These are phyloP conservation scores for Penicilliopsis zonata DNA, from an alignment of 495 filamentous ascomycete species.

Conservation along the genomic window DNA sequence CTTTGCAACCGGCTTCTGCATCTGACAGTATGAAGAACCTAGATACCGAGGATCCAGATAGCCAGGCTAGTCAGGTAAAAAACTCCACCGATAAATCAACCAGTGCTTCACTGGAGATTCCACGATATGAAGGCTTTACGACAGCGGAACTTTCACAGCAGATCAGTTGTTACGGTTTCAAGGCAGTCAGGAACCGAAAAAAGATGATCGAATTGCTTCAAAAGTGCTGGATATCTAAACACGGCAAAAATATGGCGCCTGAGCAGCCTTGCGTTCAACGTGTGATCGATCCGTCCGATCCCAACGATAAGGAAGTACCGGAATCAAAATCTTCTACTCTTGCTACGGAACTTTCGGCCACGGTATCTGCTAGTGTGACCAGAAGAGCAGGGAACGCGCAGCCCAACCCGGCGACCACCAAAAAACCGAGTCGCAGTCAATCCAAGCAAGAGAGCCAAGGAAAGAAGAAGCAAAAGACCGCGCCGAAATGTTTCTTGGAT, in stretches of 20 bases:
- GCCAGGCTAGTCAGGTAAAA: not conserved
- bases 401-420: too few relatives aligned
- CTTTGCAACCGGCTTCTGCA: too few relatives aligned
- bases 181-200: conserved; percentile 54
- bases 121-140: conserved; percentile 52
- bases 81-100: not conserved
- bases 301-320: too few relatives aligned
- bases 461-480: not conserved
- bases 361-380: too few relatives aligned
- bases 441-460: not conserved
- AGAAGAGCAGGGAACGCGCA: too few relatives aligned
- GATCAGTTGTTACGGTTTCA: conserved; percentile 59
- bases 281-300: too few relatives aligned
- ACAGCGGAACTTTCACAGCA: conserved; percentile 51
- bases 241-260: conserved; percentile 7
- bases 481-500: conserved; percentile 13
- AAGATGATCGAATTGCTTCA: conserved; percentile 62
- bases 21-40: too few relatives aligned
- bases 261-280: not conserved
- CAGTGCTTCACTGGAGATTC: conserved; percentile 24
- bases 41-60: too few relatives aligned
- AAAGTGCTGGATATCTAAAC: conserved; percentile 56
- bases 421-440: too few relatives aligned
- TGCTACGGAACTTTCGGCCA: too few relatives aligned
- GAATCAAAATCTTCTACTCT: too few relatives aligned